Base-by-base conservation (phyloP, 768 basidiomycete genomes). In the Rhizopogon vulgaris region DNA sequence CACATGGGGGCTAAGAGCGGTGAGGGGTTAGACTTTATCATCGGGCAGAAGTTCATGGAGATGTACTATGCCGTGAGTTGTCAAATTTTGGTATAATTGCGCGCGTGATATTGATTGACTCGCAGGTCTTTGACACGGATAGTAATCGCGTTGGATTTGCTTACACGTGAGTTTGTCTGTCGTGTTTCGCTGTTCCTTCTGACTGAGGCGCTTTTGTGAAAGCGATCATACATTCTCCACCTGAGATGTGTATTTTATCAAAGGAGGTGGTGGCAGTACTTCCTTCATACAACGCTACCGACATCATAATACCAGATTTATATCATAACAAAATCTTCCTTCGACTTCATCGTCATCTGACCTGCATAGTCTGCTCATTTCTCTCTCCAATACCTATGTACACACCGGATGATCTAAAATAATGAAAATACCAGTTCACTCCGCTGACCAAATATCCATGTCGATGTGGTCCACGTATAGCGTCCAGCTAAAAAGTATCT, bases 161-260 rank as follows among this genome's bases (percentile, higher is more conserved):
- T 8, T 41, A 55, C 51, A 64, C 60, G 62, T 64, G 15, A 57
- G 62, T 61, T n/a, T n/a, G 25, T 51, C 3, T 49, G 1, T 2
- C 2, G 40, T n/a, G 30, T 28, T 10, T 27, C 27, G 28, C 4
- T 7, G 0, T 27, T 22, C 11, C 3, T 12, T 11, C 11, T 6
- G 36, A 48, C 42, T 54, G 41, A 56, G 9, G 24, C 7, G 18
- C n/a, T 18, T 11, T 22, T 11, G 40, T 15, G 22, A 30, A 38
- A 64, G 64, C 42, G 58, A 57, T 8, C 52, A 66, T 37, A 66
- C 64, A 2, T 57, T 56, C 37, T 51, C 61, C 9, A 38, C 30
- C 41, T 57, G 17, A 52, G 32, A 59, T 38, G 53, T 25, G 30
- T 55, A 42, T 2, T 27, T 41, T 48, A 10, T 43, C 28, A 3